Percentiles rank a stretch among this genome's conserved stretches.
These are phyloP conservation scores for Gonium pectorale DNA, from an alignment of 139 green algal genomes.

Conservation along the genomic window DNA sequence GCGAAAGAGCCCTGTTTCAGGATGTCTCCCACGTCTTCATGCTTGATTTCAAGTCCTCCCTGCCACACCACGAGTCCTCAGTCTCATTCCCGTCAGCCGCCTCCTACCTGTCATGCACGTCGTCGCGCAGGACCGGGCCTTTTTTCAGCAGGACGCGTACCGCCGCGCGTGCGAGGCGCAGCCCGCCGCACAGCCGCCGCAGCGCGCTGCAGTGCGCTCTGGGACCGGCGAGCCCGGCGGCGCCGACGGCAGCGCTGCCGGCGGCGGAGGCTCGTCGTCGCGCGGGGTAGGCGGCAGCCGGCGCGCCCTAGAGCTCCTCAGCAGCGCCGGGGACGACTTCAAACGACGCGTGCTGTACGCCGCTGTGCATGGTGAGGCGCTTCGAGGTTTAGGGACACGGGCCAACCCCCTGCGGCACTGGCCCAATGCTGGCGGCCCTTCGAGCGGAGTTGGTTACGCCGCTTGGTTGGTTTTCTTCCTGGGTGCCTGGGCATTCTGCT, in stretches of 20 bases:
- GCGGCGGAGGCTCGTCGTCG: background rate
- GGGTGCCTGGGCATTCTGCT: background rate
- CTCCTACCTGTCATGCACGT: background rate
- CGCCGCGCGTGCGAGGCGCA: background rate
- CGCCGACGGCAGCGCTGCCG: background rate
- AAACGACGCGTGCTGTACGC: slow-evolving; percentile 8
- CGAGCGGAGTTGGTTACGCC: background rate
- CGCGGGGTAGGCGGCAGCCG: background rate
- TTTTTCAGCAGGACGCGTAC: slow-evolving; percentile 12
- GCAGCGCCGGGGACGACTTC: background rate
- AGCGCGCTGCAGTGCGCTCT: background rate
- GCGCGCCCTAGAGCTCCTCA: slow-evolving; percentile 3
- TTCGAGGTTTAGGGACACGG: background rate
- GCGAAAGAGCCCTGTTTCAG: background rate
- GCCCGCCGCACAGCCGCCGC: background rate
- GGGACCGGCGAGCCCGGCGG: background rate
- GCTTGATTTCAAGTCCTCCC: background rate
- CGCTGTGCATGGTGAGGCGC: slow-evolving; percentile 7
- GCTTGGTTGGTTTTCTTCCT: background rate
- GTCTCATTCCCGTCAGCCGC: background rate
- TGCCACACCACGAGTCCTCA: background rate
- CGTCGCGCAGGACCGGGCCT: background rate
- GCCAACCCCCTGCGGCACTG: too few relatives aligned
- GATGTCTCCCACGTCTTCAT: background rate
- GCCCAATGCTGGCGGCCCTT: background rate